Base-by-base conservation (phyloP, 2,329 filamentous ascomycete genomes). In the Pestalotiopsis sp. region DNA sequence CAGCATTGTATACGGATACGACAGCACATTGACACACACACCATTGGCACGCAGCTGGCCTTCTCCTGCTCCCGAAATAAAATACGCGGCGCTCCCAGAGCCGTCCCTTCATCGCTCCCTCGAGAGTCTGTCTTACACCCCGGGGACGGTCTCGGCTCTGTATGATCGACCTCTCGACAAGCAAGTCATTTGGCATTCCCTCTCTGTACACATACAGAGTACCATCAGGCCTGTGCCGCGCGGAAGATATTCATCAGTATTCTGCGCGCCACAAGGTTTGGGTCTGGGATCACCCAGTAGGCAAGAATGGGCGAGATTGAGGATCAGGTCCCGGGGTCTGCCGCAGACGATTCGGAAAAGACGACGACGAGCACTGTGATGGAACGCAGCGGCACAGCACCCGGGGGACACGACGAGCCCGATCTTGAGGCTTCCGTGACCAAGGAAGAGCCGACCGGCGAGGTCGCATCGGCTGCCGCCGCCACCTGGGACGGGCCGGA, bases 401-500 rank as follows among this genome's bases (percentile, higher is more conserved):
- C 39, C 20, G n/a, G n/a, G 7, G 38, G 3, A 4, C 38, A 24
- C 4, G 14, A 52, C 14, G 63, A 39, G 11, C 24, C 10, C 44
- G 44, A 65, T 35, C 9, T 65, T 22, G 63, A 65, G 63, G 63
- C 63, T 3, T 44, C 39, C 3, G n/a, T 14, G 13, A 20, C n/a
- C 11, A 65, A 65, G 17, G 11, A n/a, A 9, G 40, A 65, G 11
- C 35, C 63, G 10, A 17, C 40, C 11, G 22, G 35, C 26, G 63
- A 65, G 44, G 81, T 10, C 67, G 81, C 86, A 70, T 81, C 83
- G 30, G 30, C 30, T 1, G 82, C 86, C 69, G 76, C 87, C 10
- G 83, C 91, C 13, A 83, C 82, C 68, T 91, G 88, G 85, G 86
- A 90, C 70, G 82, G 84, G 0, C 82, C 84, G 0, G 77, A 86